Conservation (phyloP, 2,329 filamentous ascomycete species). For the Colletotrichum sp. region DNA sequence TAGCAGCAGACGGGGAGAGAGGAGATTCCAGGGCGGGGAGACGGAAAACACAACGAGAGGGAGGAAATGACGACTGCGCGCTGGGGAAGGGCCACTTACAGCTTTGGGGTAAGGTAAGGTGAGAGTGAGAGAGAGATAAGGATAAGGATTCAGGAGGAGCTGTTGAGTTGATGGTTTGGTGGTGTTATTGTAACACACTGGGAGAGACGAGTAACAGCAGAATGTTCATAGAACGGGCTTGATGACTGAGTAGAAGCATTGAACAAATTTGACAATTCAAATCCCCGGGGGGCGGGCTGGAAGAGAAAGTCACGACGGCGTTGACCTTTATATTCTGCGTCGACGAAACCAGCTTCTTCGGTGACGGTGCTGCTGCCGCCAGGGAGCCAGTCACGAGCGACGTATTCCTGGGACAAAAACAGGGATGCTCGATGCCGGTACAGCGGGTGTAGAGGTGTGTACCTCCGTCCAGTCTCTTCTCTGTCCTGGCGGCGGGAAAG, state of each 20-base stretch:
- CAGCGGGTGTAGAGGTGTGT: neutral
- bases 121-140: neutral
- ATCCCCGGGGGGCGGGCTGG: neutral
- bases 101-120: neutral
- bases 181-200: conserved; percentile 13
- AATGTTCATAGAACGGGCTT: neutral
- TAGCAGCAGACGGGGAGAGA: neutral
- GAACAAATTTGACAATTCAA: conserved; percentile 10
- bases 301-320: conserved; percentile 5
- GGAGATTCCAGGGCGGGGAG: neutral
- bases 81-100: conserved; percentile 13
- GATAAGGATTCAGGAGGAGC: conserved; percentile 4
- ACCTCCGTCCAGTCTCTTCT: neutral
- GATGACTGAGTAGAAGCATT: conserved; percentile 16
- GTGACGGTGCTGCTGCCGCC: conserved; percentile 15
- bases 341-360: conserved; percentile 21
- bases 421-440: conserved; percentile 20
- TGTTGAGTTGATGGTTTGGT: neutral
- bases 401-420: conserved; percentile 8
- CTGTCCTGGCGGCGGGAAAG: neutral
- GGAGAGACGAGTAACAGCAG: neutral
- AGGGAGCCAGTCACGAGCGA: conserved; percentile 20
- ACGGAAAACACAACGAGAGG: neutral
- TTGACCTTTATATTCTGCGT: conserved; percentile 19
- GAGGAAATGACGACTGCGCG: neutral